These are phyloP conservation scores for Fusarium nelsonii DNA, from an alignment of 2,329 filamentous ascomycete genomes.

Conservation along the genomic window DNA sequence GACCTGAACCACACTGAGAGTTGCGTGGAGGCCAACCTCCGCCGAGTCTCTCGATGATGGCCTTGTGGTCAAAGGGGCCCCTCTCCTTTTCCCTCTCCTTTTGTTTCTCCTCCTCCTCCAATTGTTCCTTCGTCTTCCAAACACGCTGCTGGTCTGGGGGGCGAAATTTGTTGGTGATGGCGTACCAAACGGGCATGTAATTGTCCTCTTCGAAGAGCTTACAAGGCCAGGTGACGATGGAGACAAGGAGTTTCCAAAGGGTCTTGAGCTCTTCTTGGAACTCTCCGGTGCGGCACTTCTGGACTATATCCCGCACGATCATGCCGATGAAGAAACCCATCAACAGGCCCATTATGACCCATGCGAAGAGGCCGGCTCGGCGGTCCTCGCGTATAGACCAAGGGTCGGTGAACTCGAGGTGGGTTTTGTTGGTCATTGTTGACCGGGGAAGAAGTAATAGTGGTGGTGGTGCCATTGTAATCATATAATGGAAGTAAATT, in stretches of 20 bases:
- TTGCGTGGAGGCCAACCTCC: not conserved
- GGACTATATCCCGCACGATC: slow-evolving; percentile 23
- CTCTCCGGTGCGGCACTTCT: slow-evolving; percentile 29
- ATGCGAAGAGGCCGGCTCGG: slow-evolving; percentile 11
- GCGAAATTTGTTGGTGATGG: slow-evolving; percentile 36
- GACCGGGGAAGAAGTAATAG: not conserved
- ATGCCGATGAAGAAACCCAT: slow-evolving; percentile 19
- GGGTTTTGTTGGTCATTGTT: not conserved
- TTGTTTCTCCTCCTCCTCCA: not conserved
- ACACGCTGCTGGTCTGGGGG: slow-evolving; percentile 10
- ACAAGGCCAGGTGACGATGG: slow-evolving; percentile 7
- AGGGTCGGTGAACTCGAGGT: not conserved
- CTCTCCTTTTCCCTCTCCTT: not conserved
- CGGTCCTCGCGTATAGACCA: slow-evolving; percentile 6
- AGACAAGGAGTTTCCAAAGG: not conserved
- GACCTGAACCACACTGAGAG: not conserved
- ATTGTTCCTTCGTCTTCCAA: not conserved
- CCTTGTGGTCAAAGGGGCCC: not conserved
- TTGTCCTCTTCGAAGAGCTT: slow-evolving; percentile 15
- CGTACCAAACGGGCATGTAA: slow-evolving; percentile 4
- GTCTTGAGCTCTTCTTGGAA: slow-evolving; percentile 13
- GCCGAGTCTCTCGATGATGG: slow-evolving; percentile 14
- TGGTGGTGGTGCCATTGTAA: not conserved
- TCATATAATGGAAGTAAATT: not conserved
- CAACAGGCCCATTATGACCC: slow-evolving; percentile 18